A percentile compares a stretch with the other conserved stretches of the same genome.
Conservation (phyloP, 768 basidiomycete species). For the Lactarius akahatsu region DNA sequence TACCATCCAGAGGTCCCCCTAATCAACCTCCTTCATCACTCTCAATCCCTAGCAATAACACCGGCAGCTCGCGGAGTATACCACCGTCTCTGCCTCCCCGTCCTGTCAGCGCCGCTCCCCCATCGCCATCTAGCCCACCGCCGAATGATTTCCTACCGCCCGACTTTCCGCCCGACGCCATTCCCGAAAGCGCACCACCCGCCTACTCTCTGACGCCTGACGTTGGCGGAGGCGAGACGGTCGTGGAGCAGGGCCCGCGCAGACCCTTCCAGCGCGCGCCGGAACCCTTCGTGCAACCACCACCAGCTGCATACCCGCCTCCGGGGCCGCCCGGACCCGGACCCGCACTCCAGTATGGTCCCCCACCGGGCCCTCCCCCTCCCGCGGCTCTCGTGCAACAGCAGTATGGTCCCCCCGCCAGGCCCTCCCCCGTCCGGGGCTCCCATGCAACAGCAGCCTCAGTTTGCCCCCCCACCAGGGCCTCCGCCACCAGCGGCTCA, state of each 20-base stretch:
- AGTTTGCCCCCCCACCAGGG: slow-evolving; percentile 37
- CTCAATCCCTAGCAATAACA: neutral
- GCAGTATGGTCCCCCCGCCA: slow-evolving; percentile 37
- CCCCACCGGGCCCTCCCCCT: slow-evolving; percentile 36
- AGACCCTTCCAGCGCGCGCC: slow-evolving; percentile 58
- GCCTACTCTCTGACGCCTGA: slow-evolving; percentile 65
- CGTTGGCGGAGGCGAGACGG: slow-evolving; percentile 54
- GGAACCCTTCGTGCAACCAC: slow-evolving; percentile 13
- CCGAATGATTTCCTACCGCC: neutral
- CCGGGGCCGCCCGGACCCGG: slow-evolving; percentile 16
- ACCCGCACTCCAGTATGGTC: slow-evolving; percentile 32
- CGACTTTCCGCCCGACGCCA: slow-evolving; percentile 19
- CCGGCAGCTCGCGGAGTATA: neutral
- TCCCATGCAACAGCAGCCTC: slow-evolving; percentile 16
- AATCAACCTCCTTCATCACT: neutral
- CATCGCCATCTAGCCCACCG: neutral
- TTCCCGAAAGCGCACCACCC: slow-evolving; percentile 62
- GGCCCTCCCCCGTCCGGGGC: slow-evolving; percentile 17
- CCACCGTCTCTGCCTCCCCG: slow-evolving; percentile 18
- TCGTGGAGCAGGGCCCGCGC: slow-evolving; percentile 60
- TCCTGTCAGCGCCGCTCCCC: neutral
- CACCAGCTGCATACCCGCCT: slow-evolving; percentile 16
- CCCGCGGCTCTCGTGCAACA: slow-evolving; percentile 1
- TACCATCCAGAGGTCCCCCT: neutral
- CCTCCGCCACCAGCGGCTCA: slow-evolving; percentile 29